Evolutionary conservation across 805 yeast genomes (phyloP).

Genomic region (Zygosaccharomyces bailii): DNA sequence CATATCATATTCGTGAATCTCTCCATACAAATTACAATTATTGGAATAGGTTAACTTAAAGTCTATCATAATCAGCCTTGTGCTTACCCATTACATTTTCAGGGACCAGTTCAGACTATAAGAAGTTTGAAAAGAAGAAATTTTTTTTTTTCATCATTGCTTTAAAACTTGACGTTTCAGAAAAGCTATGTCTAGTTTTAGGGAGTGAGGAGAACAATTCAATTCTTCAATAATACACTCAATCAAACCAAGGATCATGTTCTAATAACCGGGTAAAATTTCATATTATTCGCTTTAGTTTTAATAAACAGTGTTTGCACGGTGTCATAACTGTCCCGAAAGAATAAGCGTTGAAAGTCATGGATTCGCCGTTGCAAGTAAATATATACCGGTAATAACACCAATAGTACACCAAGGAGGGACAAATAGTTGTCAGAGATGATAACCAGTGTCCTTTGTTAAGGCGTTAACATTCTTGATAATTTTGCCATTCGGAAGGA

Average conservation of each 20-base stretch:
- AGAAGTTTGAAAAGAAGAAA: slow-evolving; percentile 65
- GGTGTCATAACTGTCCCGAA: slow-evolving; percentile 72
- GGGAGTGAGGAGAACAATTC: slow-evolving; percentile 57
- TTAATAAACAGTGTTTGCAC: slow-evolving; percentile 71
- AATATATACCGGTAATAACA: slow-evolving; percentile 76
- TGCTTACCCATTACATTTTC: slow-evolving; percentile 93
- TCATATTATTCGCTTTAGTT: slow-evolving; percentile 74
- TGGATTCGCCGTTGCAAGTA: slow-evolving; percentile 79
- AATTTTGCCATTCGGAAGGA: slow-evolving; percentile 75
- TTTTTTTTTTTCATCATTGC: slow-evolving; percentile 83
- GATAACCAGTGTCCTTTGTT: slow-evolving; percentile 88
- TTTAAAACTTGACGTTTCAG: slow-evolving; percentile 89
- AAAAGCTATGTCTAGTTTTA: slow-evolving; percentile 73
- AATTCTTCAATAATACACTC: slow-evolving; percentile 53
- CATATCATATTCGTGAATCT: slow-evolving; percentile 91
- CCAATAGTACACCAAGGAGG: slow-evolving; percentile 89
- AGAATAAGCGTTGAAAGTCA: slow-evolving; percentile 75
- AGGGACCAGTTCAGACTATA: slow-evolving; percentile 70
- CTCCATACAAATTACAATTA: slow-evolving; percentile 73
- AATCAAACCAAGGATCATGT: slow-evolving; percentile 73
- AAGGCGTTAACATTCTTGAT: slow-evolving; percentile 71
- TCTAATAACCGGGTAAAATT: slow-evolving; percentile 80
- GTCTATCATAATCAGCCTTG: slow-evolving; percentile 67
- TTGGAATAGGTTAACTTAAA: slow-evolving; percentile 87
- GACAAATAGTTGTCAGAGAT: slow-evolving; percentile 79